Base-by-base conservation (phyloP, 768 basidiomycete genomes). In the Gyrodon lividus region DNA sequence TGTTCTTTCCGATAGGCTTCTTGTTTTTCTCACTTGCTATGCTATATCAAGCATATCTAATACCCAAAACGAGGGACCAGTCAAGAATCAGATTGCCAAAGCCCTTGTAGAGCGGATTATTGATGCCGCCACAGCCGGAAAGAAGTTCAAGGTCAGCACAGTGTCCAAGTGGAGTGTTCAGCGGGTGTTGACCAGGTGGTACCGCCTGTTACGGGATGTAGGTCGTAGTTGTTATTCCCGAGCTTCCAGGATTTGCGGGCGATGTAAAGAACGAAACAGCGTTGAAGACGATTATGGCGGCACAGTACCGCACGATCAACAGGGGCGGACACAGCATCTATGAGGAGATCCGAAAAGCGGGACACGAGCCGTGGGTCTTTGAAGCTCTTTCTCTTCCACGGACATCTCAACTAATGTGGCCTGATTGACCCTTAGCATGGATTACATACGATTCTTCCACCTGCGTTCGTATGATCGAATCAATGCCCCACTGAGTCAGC, bases 401-500 rank as follows among this genome's bases (percentile, higher is more conserved):
- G 22, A 28, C 43, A 30, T 50, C 7, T 42, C 10, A n/a, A 9
- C 17, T 33, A 40, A 19, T 23, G 17, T 41, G 23, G 24, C 16
- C 39, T 47, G 52, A 49, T 20, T 42, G 30, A 17, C 46, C 37
- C 14, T 42, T 55, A 92, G 91, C n/a, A 61, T 74, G 71, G 85
- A 94, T 51, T 94, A 87, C 65, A 89, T 97, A 59, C 80, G 86
- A 10, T 92, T 97, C 77, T 98, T 90, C 73, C 93, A 98, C 70
- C 77, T 99, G 22, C 81, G 97, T 26, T 75, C 86, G 1, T 99
- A 95, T 65, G 95, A 98, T 64, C 77, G 94, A 22, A 90, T 95
- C 62, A 94, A 93, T 62, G 85, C 86, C 0, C 87, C 90, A 2
- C 67, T 73, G 55, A 70, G 85, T 84, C 54, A 62, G 79, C 65